Base-by-base conservation (phyloP, 2,329 filamentous ascomycete species). In the Didymella glomerata region DNA sequence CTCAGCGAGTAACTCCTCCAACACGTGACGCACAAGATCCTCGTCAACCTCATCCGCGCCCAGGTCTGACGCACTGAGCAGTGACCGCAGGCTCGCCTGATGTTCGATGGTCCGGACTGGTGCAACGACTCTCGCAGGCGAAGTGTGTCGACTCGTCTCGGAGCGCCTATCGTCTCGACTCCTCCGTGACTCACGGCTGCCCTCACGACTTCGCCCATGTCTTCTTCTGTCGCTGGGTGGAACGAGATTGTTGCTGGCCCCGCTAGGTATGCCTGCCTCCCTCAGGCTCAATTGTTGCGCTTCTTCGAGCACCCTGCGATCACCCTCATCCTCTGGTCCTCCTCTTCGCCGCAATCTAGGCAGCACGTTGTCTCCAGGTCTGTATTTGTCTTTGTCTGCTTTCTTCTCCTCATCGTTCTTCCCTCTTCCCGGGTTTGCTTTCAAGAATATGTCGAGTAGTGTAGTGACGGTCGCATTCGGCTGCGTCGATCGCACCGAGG, bases 381-480 rank as follows among this genome's bases (percentile, higher is more conserved):
- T 92, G 77, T 96, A 98, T 68, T 89, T 89, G 64, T 82, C 81
- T 32, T 85, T 85, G 80, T 95, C 88, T 64, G 93, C 91, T 45
- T 87, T 84, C 77, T 90, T 93, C 73, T 99, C 95, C 8, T 85
- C 83, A 0, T 84, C 83, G 0, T 86, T 83, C 72, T 89, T 91
- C 25, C 82, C 88, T 67, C 90, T 90, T 18, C 87, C 86, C 1
- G 95, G 94, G 71, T 96, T 92, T 44, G 90, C 88, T 25, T 87
- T 83, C 34, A 97, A 79, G 68, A 91, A 93, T 85, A 97, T 94
- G 55, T 98, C 94, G 60, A 99, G 81, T 45, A 98, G 82, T 2
- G 93, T 96, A 9, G 89, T 93, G 50, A 97, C 90, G 24, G 90
- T 93, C 57, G 95, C 92, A 85, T 98, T 96, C 72, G 92, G 92